phyloP scores from a whole-genome alignment of 1,139 yeast genomes.

The Saccharomyces uvarum region DNA sequence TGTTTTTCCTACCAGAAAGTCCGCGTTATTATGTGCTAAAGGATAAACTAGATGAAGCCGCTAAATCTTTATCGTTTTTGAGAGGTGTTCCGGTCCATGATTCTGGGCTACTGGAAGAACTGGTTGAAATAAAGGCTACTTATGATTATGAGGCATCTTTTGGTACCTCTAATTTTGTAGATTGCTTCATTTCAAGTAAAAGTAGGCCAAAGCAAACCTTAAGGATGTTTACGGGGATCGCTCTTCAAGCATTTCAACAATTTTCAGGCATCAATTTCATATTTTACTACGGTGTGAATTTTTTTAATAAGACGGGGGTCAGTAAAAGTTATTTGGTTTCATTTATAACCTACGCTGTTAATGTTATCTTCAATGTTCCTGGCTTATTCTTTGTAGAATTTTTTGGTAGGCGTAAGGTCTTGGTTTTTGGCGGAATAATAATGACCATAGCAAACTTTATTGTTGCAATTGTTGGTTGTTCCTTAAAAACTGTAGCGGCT shows the following conservation, averaged over 20 bases:
- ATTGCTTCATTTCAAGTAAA: conserved; percentile 60
- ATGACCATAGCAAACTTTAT: conserved; percentile 58
- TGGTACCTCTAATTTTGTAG: conserved; percentile 47
- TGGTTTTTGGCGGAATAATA: conserved; percentile 56
- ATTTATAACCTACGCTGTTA: conserved; percentile 64
- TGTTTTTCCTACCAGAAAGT: conserved; percentile 65
- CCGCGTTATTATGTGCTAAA: conserved; percentile 66
- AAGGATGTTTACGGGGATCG: conserved; percentile 62
- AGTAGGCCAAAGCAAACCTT: conserved; percentile 58
- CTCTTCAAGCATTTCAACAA: conserved; percentile 69
- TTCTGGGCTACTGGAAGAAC: conserved; percentile 61
- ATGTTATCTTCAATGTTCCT: conserved; percentile 62
- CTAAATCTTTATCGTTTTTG: conserved; percentile 51
- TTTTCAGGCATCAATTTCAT: conserved; percentile 73
- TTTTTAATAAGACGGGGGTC: conserved; percentile 57
- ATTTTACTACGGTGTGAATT: conserved; percentile 72
- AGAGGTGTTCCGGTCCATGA: conserved; percentile 57
- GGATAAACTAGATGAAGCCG: conserved; percentile 55
- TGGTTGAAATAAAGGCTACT: conserved; percentile 72
- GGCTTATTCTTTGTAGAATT: conserved; percentile 63
- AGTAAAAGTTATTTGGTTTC: conserved; percentile 57
- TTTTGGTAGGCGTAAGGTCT: conserved; percentile 56
- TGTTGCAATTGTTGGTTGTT: conserved; percentile 61
- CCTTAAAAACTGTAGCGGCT: conserved; percentile 41
- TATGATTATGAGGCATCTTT: conserved; percentile 68